phyloP scores from a whole-genome alignment of 2,329 filamentous ascomycete genomes.

The Monosporascus sp. region DNA sequence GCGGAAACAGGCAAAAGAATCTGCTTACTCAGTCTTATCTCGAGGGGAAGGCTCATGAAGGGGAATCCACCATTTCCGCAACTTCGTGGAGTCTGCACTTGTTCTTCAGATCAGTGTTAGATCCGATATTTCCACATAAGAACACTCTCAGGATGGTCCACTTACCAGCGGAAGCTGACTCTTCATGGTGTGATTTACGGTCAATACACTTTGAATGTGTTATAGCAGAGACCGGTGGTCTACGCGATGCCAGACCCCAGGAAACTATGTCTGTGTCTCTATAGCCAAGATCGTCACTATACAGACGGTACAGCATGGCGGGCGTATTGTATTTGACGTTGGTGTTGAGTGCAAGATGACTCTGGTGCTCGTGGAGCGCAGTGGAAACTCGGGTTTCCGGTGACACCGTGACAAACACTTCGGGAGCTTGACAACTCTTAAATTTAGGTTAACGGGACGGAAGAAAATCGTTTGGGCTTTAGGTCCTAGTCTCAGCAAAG shows the following conservation, averaged over 20 bases:
- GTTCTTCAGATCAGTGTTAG: not conserved
- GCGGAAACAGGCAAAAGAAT: too few relatives aligned
- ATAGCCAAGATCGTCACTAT: not conserved
- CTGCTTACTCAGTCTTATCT: slow-evolving; percentile 32
- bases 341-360: not conserved
- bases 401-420: too few relatives aligned
- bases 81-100: not conserved
- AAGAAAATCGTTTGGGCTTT: too few relatives aligned
- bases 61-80: not conserved
- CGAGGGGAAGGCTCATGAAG: slow-evolving; percentile 34
- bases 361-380: not conserved
- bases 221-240: not conserved
- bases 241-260: not conserved
- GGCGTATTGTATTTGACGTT: not conserved
- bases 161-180: not conserved
- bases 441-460: not conserved
- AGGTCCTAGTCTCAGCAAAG: too few relatives aligned
- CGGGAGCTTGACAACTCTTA: not conserved
- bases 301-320: not conserved
- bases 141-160: too few relatives aligned
- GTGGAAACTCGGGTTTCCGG: not conserved
- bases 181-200: not conserved
- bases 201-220: not conserved
- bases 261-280: not conserved
- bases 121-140: too few relatives aligned